Conservation (phyloP, 352 stramenopile species). For the Globisporangium yorkense region DNA sequence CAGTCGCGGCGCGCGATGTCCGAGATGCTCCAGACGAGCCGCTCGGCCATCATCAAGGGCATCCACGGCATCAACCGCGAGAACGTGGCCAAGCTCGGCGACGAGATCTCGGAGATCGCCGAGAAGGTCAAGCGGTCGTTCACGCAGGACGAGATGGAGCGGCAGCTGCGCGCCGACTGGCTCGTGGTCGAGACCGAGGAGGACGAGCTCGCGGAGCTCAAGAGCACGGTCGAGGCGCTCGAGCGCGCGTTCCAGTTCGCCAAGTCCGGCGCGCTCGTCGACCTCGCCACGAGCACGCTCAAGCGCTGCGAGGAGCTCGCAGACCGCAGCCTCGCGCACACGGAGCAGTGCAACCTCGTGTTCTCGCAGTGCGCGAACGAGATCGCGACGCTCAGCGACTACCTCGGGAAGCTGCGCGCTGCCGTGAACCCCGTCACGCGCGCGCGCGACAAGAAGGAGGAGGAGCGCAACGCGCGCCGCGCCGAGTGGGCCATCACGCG, state of each 20-base stretch:
- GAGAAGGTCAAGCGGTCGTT: constrained; percentile 67
- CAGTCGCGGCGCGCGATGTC: constrained; percentile 14
- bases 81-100: constrained; percentile 34
- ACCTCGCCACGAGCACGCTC: constrained; percentile 64
- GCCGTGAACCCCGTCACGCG: constrained; percentile 45
- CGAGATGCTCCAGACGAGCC: constrained; percentile 54
- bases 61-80: constrained; percentile 54
- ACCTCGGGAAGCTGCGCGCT: constrained; percentile 67
- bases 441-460: constrained; percentile 60
- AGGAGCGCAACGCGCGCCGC: constrained; percentile 61
- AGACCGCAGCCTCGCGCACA: constrained; percentile 58
- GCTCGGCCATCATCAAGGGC: constrained; percentile 46
- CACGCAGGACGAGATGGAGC: constrained; percentile 66
- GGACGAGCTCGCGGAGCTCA: constrained; percentile 53
- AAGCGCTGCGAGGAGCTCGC: constrained; percentile 62
- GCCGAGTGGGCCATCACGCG: constrained; percentile 70
- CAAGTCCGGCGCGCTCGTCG: constrained; percentile 61
- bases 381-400: constrained; percentile 69
- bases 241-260: constrained; percentile 83
- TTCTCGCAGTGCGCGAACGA: constrained; percentile 78
- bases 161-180: constrained; percentile 63
- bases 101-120: constrained; percentile 43
- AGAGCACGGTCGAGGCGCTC: constrained; percentile 53
- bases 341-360: constrained; percentile 79
- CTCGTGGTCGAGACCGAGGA: constrained; percentile 79